phyloP scores from a whole-genome alignment of 2,329 filamentous ascomycete species.

The Trichophaea hybrida region DNA sequence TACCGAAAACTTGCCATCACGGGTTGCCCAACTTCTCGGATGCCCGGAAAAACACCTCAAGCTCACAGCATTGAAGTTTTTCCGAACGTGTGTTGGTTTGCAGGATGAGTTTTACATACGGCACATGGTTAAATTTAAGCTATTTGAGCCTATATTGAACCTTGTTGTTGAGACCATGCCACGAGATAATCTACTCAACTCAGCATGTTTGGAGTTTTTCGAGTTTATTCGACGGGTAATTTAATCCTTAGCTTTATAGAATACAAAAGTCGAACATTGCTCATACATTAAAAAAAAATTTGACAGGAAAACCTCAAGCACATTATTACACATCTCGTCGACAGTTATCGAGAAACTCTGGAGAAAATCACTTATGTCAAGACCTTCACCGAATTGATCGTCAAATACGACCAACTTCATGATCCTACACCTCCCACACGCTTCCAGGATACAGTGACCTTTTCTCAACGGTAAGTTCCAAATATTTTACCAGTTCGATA shows the following conservation, averaged over 20 bases:
- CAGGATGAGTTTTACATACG: conserved; percentile 86
- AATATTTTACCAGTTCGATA: neutral
- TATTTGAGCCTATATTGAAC: conserved; percentile 72
- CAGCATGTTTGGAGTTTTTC: conserved; percentile 85
- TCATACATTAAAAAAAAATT: neutral
- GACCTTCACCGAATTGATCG: conserved; percentile 63
- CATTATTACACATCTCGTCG: conserved; percentile 68
- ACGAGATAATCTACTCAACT: conserved; percentile 83
- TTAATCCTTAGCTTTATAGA: neutral
- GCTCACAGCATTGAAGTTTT: conserved; percentile 83
- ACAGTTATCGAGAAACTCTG: conserved; percentile 66
- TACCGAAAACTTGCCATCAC: conserved; percentile 58
- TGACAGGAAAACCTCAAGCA: conserved; percentile 60
- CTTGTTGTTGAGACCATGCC: conserved; percentile 76
- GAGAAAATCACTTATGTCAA: conserved; percentile 65
- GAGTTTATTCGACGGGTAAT: conserved; percentile 55
- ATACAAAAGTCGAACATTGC: neutral
- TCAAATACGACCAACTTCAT: conserved; percentile 64
- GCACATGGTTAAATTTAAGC: conserved; percentile 64
- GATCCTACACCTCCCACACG: conserved; percentile 38
- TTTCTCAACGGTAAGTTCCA: conserved; percentile 9
- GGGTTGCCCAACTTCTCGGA: conserved; percentile 67
- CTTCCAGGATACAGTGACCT: conserved; percentile 21
- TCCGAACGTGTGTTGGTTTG: conserved; percentile 69
- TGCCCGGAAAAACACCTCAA: conserved; percentile 86